These are phyloP conservation scores for Gnetum montanum DNA, from an alignment of 75 land plant species.

Conservation along the genomic window DNA sequence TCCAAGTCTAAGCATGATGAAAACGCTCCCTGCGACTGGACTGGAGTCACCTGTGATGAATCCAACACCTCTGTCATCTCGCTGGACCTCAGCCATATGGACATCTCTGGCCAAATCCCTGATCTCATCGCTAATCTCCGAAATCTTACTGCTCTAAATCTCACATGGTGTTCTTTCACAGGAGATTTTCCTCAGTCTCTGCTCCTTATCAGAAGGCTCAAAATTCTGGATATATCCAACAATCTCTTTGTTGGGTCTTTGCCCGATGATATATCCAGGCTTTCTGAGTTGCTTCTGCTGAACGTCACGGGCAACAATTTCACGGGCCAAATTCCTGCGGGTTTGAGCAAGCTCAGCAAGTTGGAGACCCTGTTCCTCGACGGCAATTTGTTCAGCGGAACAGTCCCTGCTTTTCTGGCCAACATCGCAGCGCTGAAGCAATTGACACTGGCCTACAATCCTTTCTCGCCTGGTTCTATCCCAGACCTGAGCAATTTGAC, in stretches of 20 bases:
- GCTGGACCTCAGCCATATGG: slow-evolving; percentile 7
- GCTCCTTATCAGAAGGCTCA: slow-evolving; percentile 32
- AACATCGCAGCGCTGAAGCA: slow-evolving; percentile 29
- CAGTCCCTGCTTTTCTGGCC: slow-evolving; percentile 48
- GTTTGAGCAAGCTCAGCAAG: slow-evolving; percentile 25
- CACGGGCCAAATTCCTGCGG: slow-evolving; percentile 39
- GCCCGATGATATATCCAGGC: slow-evolving; percentile 35
- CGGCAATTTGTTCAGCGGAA: slow-evolving; percentile 33
- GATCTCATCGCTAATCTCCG: slow-evolving; percentile 23
- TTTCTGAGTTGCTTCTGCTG: slow-evolving; percentile 17
- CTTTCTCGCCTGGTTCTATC: slow-evolving; percentile 20
- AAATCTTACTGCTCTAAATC: slow-evolving; percentile 28
- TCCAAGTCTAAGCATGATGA: too few relatives aligned
- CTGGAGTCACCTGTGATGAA: slow-evolving; percentile 18
- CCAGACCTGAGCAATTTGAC: slow-evolving; percentile 41
- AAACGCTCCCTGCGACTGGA: slow-evolving; percentile 29
- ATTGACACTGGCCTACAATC: slow-evolving; percentile 36
- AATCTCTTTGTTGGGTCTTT: slow-evolving; percentile 53
- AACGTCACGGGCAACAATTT: slow-evolving; percentile 30
- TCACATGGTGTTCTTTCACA: slow-evolving; percentile 31
- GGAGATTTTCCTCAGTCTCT: slow-evolving; percentile 44
- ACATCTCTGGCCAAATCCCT: slow-evolving; percentile 17
- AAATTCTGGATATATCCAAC: slow-evolving; percentile 24
- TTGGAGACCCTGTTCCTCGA: slow-evolving; percentile 24
- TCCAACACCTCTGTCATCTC: slow-evolving; percentile 14